phyloP scores from a whole-genome alignment of 306 rosid genomes.

The Psophocarpus tetragonolobus region DNA sequence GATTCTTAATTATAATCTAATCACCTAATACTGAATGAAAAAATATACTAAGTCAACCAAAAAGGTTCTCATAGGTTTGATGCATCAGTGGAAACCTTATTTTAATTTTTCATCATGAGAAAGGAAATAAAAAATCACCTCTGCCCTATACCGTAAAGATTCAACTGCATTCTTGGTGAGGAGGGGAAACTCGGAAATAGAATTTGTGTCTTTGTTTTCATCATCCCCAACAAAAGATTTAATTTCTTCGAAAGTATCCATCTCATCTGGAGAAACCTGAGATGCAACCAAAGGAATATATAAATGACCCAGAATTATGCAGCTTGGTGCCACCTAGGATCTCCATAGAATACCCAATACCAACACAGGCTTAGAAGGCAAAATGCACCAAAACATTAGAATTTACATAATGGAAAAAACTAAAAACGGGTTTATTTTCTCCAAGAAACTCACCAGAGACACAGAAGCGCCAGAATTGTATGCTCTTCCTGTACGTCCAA shows the following conservation, averaged over 20 bases:
- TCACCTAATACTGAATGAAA: constrained; percentile 1
- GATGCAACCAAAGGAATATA: constrained; percentile 20
- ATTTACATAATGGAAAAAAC: not conserved
- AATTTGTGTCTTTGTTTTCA: constrained; percentile 54
- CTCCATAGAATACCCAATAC: constrained; percentile 17
- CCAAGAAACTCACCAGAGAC: constrained; percentile 73
- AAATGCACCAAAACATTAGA: constrained; percentile 9
- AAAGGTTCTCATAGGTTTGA: constrained; percentile 5
- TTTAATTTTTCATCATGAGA: not conserved
- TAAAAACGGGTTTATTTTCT: not conserved
- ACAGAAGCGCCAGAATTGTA: constrained; percentile 81
- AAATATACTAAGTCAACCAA: constrained; percentile 5
- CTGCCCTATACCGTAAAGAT: constrained; percentile 89
- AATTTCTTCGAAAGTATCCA: constrained; percentile 76
- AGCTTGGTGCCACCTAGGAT: constrained; percentile 7
- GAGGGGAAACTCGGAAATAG: constrained; percentile 67
- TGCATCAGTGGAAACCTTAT: not conserved
- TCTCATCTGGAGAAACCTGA: constrained; percentile 88
- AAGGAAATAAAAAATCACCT: constrained; percentile 58
- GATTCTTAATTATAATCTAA: not conserved
- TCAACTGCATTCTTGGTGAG: constrained; percentile 83
- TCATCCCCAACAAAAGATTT: constrained; percentile 69
- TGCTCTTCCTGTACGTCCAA: constrained; percentile 99
- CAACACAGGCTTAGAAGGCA: not conserved
- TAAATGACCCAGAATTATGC: constrained; percentile 18